phyloP scores from a whole-genome alignment of 371 early-diverging fungal genomes.

The Enterocytospora artemiae region DNA sequence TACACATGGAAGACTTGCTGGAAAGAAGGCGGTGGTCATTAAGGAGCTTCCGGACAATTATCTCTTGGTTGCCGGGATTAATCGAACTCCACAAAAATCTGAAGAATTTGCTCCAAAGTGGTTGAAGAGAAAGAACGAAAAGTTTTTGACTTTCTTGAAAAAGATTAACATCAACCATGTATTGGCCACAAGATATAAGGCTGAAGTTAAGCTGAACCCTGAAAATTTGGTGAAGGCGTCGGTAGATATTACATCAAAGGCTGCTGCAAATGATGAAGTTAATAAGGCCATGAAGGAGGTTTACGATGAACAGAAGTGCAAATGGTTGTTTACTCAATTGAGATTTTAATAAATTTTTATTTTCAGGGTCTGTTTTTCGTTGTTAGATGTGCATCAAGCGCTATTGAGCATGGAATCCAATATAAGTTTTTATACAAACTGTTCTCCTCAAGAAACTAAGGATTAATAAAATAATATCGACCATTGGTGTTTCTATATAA shows the following conservation, averaged over 20 bases:
- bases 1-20: slow-evolving; percentile 51
- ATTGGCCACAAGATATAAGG: slow-evolving; percentile 52
- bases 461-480: no score
- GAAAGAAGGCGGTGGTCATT: slow-evolving; percentile 52
- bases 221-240: slow-evolving; percentile 19
- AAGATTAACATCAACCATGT: slow-evolving; percentile 53
- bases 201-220: slow-evolving; percentile 44
- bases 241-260: slow-evolving; percentile 33
- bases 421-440: no score
- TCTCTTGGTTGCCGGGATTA: slow-evolving; percentile 49
- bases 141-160: slow-evolving; percentile 49
- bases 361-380: no score
- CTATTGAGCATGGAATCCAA: no score
- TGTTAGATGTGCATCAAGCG: no score
- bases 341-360: slow-evolving; percentile 42
- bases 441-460: no score
- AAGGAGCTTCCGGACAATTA: slow-evolving; percentile 33
- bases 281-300: slow-evolving; percentile 43
- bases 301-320: slow-evolving; percentile 30
- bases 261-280: slow-evolving; percentile 27
- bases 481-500: no score
- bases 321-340: slow-evolving; percentile 51
- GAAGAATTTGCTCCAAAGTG: slow-evolving; percentile 49
- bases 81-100: slow-evolving; percentile 41
- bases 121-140: slow-evolving; percentile 43